Conservation (phyloP, 345 rosid genomes). For the Theobroma cacao region DNA sequence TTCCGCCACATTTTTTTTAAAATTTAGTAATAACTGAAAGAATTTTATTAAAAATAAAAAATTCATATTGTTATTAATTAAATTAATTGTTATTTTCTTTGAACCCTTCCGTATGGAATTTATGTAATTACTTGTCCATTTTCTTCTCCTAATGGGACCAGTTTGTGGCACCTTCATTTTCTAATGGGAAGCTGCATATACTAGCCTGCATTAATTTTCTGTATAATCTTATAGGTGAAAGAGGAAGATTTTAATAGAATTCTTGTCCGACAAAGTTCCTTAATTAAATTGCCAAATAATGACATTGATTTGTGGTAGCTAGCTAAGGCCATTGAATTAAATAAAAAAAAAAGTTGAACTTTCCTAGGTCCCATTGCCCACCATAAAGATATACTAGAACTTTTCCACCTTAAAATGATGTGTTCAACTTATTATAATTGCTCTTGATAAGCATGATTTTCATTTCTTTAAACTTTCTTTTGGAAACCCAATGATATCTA, state of each 20-base stretch:
- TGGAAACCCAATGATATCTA: not conserved
- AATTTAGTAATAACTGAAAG: not conserved
- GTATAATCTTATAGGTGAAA: not conserved
- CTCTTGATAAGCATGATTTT: not conserved
- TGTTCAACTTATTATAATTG: slow-evolving; percentile 2
- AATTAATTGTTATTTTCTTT: not conserved
- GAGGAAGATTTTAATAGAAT: not conserved
- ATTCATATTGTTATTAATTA: too few relatives aligned
- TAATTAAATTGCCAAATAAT: not conserved
- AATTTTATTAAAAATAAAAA: too few relatives aligned
- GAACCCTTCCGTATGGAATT: not conserved
- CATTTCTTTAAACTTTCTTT: not conserved
- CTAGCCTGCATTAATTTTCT: not conserved
- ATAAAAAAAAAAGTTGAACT: not conserved
- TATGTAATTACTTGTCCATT: not conserved
- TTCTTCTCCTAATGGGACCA: not conserved
- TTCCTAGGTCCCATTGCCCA: slow-evolving; percentile 1
- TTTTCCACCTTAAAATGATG: slow-evolving; percentile 12
- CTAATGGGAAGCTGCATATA: not conserved
- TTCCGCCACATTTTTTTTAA: not conserved
- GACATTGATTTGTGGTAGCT: not conserved
- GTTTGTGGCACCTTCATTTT: too few relatives aligned
- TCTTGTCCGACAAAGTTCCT: not conserved
- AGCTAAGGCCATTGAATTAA: not conserved
- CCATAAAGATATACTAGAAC: not conserved